These are phyloP conservation scores for Cercospora sesami DNA, from an alignment of 2,329 filamentous ascomycete species.

Conservation along the genomic window DNA sequence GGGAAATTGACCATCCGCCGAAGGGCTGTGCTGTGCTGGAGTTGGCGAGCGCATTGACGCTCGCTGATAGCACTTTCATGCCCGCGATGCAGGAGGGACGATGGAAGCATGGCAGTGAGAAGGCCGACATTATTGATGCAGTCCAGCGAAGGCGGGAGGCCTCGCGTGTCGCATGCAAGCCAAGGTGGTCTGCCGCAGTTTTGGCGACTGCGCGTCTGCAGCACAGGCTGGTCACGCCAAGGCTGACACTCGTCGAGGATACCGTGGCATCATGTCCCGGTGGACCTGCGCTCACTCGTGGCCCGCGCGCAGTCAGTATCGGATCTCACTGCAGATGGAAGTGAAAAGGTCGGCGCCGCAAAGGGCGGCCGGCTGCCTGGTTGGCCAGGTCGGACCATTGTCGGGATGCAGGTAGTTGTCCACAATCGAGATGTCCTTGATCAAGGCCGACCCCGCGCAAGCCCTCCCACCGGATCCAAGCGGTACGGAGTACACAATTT, in stretches of 20 bases:
- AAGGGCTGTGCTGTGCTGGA: not conserved
- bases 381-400: not conserved
- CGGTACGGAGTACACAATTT: not conserved
- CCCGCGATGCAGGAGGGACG: not conserved
- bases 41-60: not conserved
- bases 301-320: not conserved
- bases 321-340: not conserved
- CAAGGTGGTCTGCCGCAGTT: not conserved
- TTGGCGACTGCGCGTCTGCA: not conserved
- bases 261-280: not conserved
- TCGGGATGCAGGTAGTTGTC: not conserved
- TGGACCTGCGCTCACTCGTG: not conserved
- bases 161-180: not conserved
- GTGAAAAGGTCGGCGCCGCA: not conserved
- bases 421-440: not conserved
- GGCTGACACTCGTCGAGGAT: constrained; percentile 2
- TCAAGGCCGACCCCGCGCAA: constrained; percentile 6
- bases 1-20: not conserved
- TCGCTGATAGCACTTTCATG: not conserved
- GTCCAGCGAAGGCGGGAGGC: not conserved
- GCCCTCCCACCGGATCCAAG: not conserved
- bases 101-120: not conserved
- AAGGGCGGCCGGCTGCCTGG: not conserved
- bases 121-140: not conserved
- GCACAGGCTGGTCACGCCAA: not conserved